A percentile compares a stretch with the other conserved stretches of the same genome.
phyloP scores from a whole-genome alignment of 495 filamentous ascomycete genomes.

The Glutinoglossum americanum region DNA sequence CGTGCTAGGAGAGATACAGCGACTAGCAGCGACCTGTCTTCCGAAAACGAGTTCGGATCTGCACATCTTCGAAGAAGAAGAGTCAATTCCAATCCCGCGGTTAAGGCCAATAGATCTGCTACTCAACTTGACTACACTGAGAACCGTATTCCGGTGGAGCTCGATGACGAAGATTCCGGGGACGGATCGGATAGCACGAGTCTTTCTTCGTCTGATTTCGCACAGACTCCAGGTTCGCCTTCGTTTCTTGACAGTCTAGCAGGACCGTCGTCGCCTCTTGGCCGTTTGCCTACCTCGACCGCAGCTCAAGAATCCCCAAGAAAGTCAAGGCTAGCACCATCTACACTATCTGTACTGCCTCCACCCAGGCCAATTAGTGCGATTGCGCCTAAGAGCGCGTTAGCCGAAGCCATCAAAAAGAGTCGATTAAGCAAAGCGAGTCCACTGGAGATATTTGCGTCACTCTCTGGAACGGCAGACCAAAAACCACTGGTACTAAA shows the following conservation, averaged over 20 bases:
- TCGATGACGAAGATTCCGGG: constrained; percentile 32
- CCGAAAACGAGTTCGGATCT: constrained; percentile 64
- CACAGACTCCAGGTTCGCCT: constrained; percentile 37
- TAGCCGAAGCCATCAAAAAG: constrained; percentile 50
- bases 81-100: background rate
- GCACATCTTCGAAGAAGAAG: constrained; percentile 13
- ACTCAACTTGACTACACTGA: background rate
- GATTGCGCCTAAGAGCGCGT: constrained; percentile 53
- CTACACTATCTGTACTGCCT: constrained; percentile 53
- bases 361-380: constrained; percentile 80
- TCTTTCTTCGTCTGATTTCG: constrained; percentile 49
- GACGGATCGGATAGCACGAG: constrained; percentile 42
- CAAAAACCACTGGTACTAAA: constrained; percentile 63
- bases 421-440: constrained; percentile 59
- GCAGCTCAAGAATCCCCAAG: constrained; percentile 29
- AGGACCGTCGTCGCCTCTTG: constrained; percentile 21
- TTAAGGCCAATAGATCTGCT: background rate
- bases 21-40: constrained; percentile 82
- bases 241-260: constrained; percentile 33
- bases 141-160: background rate
- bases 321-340: constrained; percentile 32
- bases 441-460: constrained; percentile 66
- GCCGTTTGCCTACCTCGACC: constrained; percentile 20
- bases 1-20: constrained; percentile 63
- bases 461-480: constrained; percentile 71